phyloP scores from a whole-genome alignment of 1,284 basidiomycete species.

The Chondrostereum purpureum region DNA sequence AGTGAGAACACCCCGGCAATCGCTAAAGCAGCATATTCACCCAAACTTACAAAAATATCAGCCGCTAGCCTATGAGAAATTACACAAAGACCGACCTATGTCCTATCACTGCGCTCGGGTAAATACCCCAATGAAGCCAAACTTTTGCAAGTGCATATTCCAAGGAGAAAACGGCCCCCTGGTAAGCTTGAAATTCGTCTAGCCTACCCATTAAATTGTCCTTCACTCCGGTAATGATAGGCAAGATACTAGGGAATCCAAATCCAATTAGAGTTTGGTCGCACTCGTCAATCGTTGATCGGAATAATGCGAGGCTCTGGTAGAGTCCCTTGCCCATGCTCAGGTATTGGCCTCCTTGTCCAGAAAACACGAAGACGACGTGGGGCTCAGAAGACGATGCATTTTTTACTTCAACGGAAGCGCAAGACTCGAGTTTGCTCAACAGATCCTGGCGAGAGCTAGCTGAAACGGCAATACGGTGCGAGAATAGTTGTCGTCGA shows the following conservation, averaged over 20 bases:
- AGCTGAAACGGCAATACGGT: constrained; percentile 45
- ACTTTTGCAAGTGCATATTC: constrained; percentile 53
- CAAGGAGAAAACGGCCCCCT: constrained; percentile 51
- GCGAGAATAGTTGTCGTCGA: constrained; percentile 48
- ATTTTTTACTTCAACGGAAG: no score
- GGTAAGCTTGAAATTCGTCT: constrained; percentile 38
- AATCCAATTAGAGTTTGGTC: constrained; percentile 38
- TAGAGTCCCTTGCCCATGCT: constrained; percentile 60
- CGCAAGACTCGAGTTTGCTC: constrained; percentile 25
- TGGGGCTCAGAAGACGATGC: no score
- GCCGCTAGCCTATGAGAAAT: constrained; percentile 7
- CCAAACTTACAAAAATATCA: constrained; percentile 38
- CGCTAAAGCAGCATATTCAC: constrained; percentile 66
- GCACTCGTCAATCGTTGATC: constrained; percentile 47
- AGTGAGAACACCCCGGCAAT: constrained; percentile 48
- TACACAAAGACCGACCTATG: constrained; percentile 43
- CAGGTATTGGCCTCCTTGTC: constrained; percentile 61
- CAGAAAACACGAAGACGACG: constrained; percentile 62
- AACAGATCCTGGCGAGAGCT: constrained; percentile 36
- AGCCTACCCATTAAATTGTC: constrained; percentile 15
- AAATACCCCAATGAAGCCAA: constrained; percentile 63
- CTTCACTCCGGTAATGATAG: constrained; percentile 31
- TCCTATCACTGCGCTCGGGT: constrained; percentile 50
- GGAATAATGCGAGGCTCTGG: constrained; percentile 37
- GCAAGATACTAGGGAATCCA: constrained; percentile 45